Percentiles rank a stretch among this genome's conserved stretches.
Conservation (phyloP, 371 early-diverging fungal genomes). For the Umbelopsis sp. region DNA sequence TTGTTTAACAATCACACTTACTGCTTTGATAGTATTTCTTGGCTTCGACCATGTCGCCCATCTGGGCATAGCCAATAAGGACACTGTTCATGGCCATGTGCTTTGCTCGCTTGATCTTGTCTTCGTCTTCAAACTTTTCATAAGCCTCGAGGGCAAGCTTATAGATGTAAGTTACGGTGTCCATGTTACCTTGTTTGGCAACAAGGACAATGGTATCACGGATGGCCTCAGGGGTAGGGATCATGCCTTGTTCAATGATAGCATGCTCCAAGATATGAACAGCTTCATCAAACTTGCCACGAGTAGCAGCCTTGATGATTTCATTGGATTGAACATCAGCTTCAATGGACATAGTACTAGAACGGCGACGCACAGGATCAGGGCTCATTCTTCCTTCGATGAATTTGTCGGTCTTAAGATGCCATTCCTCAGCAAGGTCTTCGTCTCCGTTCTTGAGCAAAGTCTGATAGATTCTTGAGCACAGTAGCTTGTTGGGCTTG, state of each 20-base stretch:
- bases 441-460: slow-evolving; percentile 10
- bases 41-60: slow-evolving; percentile 57
- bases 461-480: background rate
- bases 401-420: background rate
- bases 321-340: slow-evolving; percentile 28
- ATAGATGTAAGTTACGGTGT: slow-evolving; percentile 37
- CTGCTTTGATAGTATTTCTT: slow-evolving; percentile 57
- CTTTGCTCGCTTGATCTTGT: slow-evolving; percentile 31
- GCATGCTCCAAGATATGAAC: slow-evolving; percentile 27
- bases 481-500: slow-evolving; percentile 8
- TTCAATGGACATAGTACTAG: slow-evolving; percentile 16
- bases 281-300: slow-evolving; percentile 30
- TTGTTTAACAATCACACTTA: background rate
- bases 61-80: slow-evolving; percentile 60
- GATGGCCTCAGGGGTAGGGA: slow-evolving; percentile 40
- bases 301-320: slow-evolving; percentile 31
- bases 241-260: slow-evolving; percentile 27
- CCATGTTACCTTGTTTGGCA: slow-evolving; percentile 49
- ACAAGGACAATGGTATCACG: slow-evolving; percentile 50
- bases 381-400: slow-evolving; percentile 19
- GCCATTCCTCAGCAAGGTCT: slow-evolving; percentile 12
- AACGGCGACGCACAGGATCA: slow-evolving; percentile 4
- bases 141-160: slow-evolving; percentile 32
- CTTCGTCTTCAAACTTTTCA: slow-evolving; percentile 27
- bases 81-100: slow-evolving; percentile 55